phyloP scores from a whole-genome alignment of 2,329 filamentous ascomycete species.

The Juglanconis sp. region DNA sequence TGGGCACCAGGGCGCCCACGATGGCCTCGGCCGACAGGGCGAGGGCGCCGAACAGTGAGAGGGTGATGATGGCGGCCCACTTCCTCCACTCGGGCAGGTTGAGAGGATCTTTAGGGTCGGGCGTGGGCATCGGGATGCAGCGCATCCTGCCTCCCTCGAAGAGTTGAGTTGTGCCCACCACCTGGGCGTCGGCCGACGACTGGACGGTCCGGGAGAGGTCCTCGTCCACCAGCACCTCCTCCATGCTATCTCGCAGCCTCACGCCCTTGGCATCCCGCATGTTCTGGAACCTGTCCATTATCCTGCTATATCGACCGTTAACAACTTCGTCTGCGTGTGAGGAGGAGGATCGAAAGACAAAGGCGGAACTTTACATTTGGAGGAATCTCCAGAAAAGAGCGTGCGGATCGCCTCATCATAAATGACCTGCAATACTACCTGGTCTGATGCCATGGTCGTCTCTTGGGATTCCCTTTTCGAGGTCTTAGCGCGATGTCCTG shows the following conservation, averaged over 20 bases:
- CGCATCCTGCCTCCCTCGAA: slow-evolving; percentile 18
- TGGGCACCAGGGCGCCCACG: slow-evolving; percentile 21
- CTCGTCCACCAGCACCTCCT: slow-evolving; percentile 10
- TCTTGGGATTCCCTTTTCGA: background rate
- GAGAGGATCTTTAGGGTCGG: slow-evolving; percentile 20
- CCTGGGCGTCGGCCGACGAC: slow-evolving; percentile 6
- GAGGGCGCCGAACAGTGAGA: slow-evolving; percentile 24
- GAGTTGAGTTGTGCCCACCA: slow-evolving; percentile 19
- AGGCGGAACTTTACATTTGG: too few species aligned
- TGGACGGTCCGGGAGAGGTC: background rate
- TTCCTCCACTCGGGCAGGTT: slow-evolving; percentile 24
- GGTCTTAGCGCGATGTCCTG: background rate
- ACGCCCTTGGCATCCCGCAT: background rate
- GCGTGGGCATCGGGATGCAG: slow-evolving; percentile 19
- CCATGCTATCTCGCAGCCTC: slow-evolving; percentile 12
- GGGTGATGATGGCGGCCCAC: slow-evolving; percentile 21
- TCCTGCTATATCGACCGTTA: slow-evolving; percentile 3
- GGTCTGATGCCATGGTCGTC: background rate
- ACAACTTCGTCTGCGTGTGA: background rate
- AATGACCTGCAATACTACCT: background rate
- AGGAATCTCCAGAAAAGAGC: background rate
- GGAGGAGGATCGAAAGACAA: background rate
- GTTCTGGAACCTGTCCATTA: background rate
- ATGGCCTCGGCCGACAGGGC: slow-evolving; percentile 22
- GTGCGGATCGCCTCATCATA: background rate